A percentile compares a stretch with the other conserved stretches of the same genome.
Conservation (phyloP, 164 flowering plant genomes). For the Protea cynaroides region DNA sequence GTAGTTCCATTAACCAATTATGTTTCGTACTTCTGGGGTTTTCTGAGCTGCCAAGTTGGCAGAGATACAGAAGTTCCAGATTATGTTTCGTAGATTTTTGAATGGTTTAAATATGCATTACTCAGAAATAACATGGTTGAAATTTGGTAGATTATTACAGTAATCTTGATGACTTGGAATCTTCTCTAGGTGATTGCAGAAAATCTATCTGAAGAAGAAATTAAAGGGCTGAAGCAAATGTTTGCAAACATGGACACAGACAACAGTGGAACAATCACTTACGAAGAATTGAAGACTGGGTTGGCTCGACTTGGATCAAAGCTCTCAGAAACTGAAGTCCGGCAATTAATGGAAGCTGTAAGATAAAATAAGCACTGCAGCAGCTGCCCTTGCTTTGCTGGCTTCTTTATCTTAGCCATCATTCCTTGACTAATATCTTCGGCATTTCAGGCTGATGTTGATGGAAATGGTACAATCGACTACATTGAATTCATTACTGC, state of each 20-base stretch:
- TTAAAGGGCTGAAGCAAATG: slow-evolving; percentile 84
- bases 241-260: slow-evolving; percentile 91
- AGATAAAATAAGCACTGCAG: slow-evolving; percentile 9
- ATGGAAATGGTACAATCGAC: slow-evolving; percentile 70
- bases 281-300: slow-evolving; percentile 79
- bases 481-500: slow-evolving; percentile 77
- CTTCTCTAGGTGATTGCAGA: slow-evolving; percentile 74
- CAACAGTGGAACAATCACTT: slow-evolving; percentile 82
- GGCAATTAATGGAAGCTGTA: slow-evolving; percentile 83
- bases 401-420: not conserved
- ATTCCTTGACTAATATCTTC: not conserved
- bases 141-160: too few relatives aligned
- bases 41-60: too few relatives aligned
- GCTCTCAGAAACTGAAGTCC: slow-evolving; percentile 61
- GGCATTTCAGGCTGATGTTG: slow-evolving; percentile 64
- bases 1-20: too few relatives aligned
- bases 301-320: slow-evolving; percentile 76
- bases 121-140: not conserved
- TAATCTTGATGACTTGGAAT: not conserved
- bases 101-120: not conserved
- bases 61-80: too few relatives aligned
- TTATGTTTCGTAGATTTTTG: not conserved
- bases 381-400: too few relatives aligned
- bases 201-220: slow-evolving; percentile 79
- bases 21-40: too few relatives aligned